Evolutionary conservation across 768 basidiomycete genomes (phyloP).

Genomic region (Rubroboletus satanas): DNA sequence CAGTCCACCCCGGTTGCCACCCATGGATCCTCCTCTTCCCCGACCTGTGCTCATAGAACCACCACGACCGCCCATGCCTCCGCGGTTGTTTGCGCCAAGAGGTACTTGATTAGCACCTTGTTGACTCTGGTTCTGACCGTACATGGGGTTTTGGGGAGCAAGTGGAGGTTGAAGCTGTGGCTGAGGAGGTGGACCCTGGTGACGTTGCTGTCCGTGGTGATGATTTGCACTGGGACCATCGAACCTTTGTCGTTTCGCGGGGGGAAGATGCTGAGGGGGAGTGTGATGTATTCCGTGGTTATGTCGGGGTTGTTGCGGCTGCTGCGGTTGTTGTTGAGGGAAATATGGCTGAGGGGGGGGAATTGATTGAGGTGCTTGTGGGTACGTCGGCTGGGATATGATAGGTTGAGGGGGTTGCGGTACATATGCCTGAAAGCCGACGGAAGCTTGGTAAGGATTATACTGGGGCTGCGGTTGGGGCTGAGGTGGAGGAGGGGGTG

Average conservation of each 20-base stretch:
- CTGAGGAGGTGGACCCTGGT: constrained; percentile 51
- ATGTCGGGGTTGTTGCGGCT: constrained; percentile 42
- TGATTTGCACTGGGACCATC: constrained; percentile 64
- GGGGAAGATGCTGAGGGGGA: constrained; percentile 79
- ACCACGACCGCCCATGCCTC: constrained; percentile 44
- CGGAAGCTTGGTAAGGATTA: constrained; percentile 71
- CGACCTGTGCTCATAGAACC: constrained; percentile 31
- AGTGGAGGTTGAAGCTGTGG: constrained; percentile 51
- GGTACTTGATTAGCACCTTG: constrained; percentile 41
- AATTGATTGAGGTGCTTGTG: constrained; percentile 38
- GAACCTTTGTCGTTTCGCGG: constrained; percentile 87
- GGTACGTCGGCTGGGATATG: constrained; percentile 45
- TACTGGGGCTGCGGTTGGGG: constrained; percentile 62
- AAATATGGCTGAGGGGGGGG: constrained; percentile 41
- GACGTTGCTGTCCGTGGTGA: constrained; percentile 37
- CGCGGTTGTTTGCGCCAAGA: constrained; percentile 41
- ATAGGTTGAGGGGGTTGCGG: constrained; percentile 58
- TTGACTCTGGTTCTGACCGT: constrained; percentile 37
- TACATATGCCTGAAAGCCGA: constrained; percentile 62
- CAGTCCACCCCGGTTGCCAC: constrained; percentile 42
- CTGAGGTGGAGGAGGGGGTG: constrained; percentile 50
- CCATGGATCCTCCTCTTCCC: constrained; percentile 51
- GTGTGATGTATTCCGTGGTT: constrained; percentile 55
- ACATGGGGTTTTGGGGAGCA: constrained; percentile 27
- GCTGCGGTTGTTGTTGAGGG: constrained; percentile 37